These are phyloP conservation scores for Coemansia sp. DNA, from an alignment of 192 early-diverging fungal genomes.

Conservation along the genomic window DNA sequence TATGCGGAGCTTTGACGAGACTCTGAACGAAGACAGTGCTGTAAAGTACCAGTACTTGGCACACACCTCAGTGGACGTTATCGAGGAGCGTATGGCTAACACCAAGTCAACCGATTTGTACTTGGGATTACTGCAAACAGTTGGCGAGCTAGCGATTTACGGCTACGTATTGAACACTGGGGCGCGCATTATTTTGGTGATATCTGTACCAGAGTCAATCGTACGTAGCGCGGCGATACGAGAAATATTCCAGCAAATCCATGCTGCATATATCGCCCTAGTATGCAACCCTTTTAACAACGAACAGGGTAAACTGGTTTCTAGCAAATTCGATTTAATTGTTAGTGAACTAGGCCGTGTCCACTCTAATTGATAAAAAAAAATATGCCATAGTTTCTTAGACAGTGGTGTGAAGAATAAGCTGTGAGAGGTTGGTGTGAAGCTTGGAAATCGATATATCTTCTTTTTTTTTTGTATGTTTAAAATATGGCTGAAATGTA, in stretches of 20 bases:
- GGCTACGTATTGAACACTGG: constrained; percentile 90
- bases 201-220: constrained; percentile 74
- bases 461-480: neutral
- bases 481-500: constrained; percentile 6
- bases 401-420: no score
- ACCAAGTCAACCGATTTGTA: constrained; percentile 76
- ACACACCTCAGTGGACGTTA: constrained; percentile 88
- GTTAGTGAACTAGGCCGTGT: constrained; percentile 10
- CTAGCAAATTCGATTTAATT: constrained; percentile 9
- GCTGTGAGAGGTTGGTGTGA: neutral
- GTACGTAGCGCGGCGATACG: constrained; percentile 69
- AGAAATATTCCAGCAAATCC: constrained; percentile 79
- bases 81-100: constrained; percentile 61
- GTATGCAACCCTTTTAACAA: constrained; percentile 90
- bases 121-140: constrained; percentile 82
- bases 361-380: neutral
- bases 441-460: neutral
- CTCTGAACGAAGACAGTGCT: constrained; percentile 62
- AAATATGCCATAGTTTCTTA: neutral
- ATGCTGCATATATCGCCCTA: constrained; percentile 77
- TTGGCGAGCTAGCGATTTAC: constrained; percentile 89
- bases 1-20: constrained; percentile 73
- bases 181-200: constrained; percentile 70
- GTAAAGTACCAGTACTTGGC: constrained; percentile 90
- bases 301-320: constrained; percentile 38